Evolutionary conservation across 23 red algal genomes (phyloP), one percentile per base, ranked within the genome.

Genomic region (Gracilaria vermiculophylla): DNA sequence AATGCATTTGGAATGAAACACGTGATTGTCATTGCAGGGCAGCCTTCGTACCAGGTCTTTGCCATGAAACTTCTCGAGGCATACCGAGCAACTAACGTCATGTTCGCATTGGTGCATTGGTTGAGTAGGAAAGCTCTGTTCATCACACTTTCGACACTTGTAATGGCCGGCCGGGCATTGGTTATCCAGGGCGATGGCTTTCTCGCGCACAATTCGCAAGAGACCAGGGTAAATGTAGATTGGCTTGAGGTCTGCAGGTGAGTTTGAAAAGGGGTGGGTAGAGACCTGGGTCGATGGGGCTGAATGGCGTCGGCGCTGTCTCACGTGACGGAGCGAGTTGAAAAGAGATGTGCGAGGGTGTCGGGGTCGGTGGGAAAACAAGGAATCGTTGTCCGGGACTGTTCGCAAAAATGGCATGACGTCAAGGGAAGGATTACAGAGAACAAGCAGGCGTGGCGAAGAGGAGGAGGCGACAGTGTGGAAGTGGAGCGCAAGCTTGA

Each of bases 1-100:
- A 50, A 92, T 92, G 50, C 88, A 92, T 23, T 83, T 82, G 37
- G 78, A 83, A 48, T 92, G 88, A 83, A 92, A 92, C 32, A 92
- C 62, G 51, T 92, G 88, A 45, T 83, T 82, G 31, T 27, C 66
- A 76, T 83, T 53, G 51, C 88, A 92, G 25, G 88, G 88, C 13
- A 92, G 77, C 35, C 66, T 82, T 24, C 88, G 77, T 13, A 92
- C 88, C 20, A 92, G 37, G 57, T 92, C 88, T 47, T 83, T 82
- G 23, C 88, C 78, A 33, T 82, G 77, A 36, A 92, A 92, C 67
- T 57, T 45, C 12, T 92, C 88, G 2, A 92, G 66, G 23, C 88
- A 92, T 5, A 92, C 81, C 27, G 88, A 23, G 80, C 88, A 92
- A 11, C 77, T 27, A 5, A 76, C 34, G 36, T 71, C 27, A 65